Conservation (phyloP, 768 basidiomycete genomes). For the Auricularia cornea region DNA sequence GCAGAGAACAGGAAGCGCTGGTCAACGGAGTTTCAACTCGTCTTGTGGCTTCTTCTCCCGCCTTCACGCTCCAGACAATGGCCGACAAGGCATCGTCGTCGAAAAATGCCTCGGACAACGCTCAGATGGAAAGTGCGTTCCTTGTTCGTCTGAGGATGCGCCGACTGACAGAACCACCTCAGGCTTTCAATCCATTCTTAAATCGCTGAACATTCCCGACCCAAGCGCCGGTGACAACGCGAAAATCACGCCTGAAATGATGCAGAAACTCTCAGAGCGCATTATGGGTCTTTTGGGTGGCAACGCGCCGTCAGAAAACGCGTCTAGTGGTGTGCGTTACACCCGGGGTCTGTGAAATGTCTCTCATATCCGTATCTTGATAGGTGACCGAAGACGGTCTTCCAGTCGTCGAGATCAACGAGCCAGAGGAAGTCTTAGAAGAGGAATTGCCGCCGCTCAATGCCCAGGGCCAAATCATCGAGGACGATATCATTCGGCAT, state of each 20-base stretch:
- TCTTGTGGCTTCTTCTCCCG: too few relatives aligned
- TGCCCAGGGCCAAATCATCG: neutral
- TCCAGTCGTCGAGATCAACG: conserved; percentile 11
- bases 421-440: conserved; percentile 7
- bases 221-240: neutral
- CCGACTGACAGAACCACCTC: neutral
- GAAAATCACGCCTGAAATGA: conserved; percentile 1
- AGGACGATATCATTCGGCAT: neutral
- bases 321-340: neutral
- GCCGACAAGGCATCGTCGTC: neutral
- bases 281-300: neutral
- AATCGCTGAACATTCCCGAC: conserved; percentile 2
- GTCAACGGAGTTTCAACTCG: neutral
- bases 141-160: too few relatives aligned
- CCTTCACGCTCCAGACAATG: neutral
- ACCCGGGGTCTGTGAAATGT: too few relatives aligned
- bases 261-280: conserved; percentile 1
- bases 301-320: neutral
- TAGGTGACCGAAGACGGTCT: conserved; percentile 11
- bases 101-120: neutral
- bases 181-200: conserved; percentile 1
- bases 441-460: conserved; percentile 12
- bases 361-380: neutral
- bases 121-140: conserved; percentile 1
- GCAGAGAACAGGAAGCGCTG: neutral